phyloP scores from a whole-genome alignment of 495 filamentous ascomycete genomes.

The Penicillium simplicissimum region DNA sequence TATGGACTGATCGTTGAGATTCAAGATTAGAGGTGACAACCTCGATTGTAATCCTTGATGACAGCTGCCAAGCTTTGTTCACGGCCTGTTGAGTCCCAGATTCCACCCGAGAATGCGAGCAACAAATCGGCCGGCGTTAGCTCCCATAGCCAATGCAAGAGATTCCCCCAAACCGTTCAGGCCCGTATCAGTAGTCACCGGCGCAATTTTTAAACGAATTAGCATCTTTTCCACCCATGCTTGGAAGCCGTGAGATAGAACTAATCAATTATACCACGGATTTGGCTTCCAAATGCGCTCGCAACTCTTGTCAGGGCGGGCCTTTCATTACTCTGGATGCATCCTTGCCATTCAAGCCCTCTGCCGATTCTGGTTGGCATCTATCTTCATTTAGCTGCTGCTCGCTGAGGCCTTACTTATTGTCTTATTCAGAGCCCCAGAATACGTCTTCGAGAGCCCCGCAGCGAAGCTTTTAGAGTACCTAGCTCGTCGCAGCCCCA shows the following conservation, averaged over 20 bases:
- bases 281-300: constrained; percentile 37
- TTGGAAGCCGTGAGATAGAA: not conserved
- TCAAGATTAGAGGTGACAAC: constrained; percentile 19
- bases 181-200: constrained; percentile 53
- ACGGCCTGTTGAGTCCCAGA: constrained; percentile 51
- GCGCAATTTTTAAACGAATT: constrained; percentile 16
- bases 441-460: not conserved
- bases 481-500: not conserved
- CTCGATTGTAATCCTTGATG: not conserved
- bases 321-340: constrained; percentile 44
- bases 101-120: constrained; percentile 55
- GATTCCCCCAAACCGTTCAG: constrained; percentile 54
- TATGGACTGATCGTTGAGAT: constrained; percentile 19
- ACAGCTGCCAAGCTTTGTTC: constrained; percentile 30
- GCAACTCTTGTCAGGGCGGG: constrained; percentile 49
- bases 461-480: not conserved
- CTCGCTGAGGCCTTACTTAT: not conserved
- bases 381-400: not conserved
- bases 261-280: constrained; percentile 39
- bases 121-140: constrained; percentile 52
- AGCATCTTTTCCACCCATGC: not conserved
- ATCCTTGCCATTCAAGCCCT: constrained; percentile 7
- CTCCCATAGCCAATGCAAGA: constrained; percentile 56
- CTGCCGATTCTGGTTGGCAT: not conserved
- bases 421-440: not conserved